These are phyloP conservation scores for Cynanchum wilfordii DNA, from an alignment of 257 asterid species.

Conservation along the genomic window DNA sequence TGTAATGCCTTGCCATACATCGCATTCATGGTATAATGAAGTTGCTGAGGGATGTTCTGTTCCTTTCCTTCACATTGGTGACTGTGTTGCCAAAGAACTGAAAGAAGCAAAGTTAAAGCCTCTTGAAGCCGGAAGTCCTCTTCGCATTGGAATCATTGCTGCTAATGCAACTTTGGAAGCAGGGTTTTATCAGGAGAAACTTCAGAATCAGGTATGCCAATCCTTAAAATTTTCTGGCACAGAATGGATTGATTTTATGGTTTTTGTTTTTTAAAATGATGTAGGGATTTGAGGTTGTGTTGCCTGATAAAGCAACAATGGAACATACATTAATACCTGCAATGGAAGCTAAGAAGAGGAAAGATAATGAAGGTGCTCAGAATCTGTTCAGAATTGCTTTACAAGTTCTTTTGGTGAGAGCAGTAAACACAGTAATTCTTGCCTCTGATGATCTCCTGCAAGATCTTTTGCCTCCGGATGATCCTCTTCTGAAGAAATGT, in stretches of 20 bases:
- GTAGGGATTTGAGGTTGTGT: conserved; percentile 72
- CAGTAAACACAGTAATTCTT: conserved; percentile 54
- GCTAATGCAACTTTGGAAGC: conserved; percentile 36
- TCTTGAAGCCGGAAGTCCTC: conserved; percentile 60
- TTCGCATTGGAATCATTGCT: conserved; percentile 55
- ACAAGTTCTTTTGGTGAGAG: conserved; percentile 58
- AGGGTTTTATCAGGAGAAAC: conserved; percentile 54
- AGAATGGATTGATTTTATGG: no score
- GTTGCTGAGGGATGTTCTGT: conserved; percentile 53
- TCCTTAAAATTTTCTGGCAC: neutral
- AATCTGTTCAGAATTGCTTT: conserved; percentile 59
- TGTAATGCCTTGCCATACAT: conserved; percentile 68
- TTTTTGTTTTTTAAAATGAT: neutral
- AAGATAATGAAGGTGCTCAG: conserved; percentile 73
- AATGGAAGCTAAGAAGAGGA: conserved; percentile 49
- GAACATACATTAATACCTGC: conserved; percentile 61
- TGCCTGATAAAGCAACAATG: conserved; percentile 66
- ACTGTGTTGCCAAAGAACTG: conserved; percentile 71
- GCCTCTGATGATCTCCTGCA: conserved; percentile 60
- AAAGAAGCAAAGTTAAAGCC: conserved; percentile 60
- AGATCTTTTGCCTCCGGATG: conserved; percentile 58
- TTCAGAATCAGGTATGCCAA: conserved; percentile 48
- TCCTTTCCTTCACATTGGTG: conserved; percentile 62
- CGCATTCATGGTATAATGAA: conserved; percentile 62
- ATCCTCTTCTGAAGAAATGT: conserved; percentile 64